phyloP scores from a whole-genome alignment of 768 basidiomycete genomes.

The Serpula lacrymans region DNA sequence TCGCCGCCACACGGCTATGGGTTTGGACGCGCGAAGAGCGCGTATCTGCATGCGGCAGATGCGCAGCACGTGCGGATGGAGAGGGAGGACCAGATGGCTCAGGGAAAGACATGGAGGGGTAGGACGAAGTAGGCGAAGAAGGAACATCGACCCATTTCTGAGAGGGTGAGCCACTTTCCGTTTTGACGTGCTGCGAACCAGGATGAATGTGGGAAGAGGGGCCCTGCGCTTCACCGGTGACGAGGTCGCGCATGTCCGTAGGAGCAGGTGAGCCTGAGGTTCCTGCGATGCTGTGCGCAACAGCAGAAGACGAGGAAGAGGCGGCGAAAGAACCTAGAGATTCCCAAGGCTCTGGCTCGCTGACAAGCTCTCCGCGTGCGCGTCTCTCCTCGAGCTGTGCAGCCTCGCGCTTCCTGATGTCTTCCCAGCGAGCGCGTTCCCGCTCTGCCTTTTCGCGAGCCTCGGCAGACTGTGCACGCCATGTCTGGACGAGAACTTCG shows the following conservation, averaged over 20 bases:
- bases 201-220: slow-evolving; percentile 6
- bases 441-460: slow-evolving; percentile 74
- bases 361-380: slow-evolving; percentile 15
- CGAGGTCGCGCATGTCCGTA: slow-evolving; percentile 38
- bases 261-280: slow-evolving; percentile 32
- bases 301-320: slow-evolving; percentile 13
- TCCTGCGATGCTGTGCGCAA: too few species aligned
- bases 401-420: slow-evolving; percentile 42
- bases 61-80: slow-evolving; percentile 26
- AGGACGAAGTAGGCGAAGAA: slow-evolving; percentile 57
- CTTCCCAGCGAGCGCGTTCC: slow-evolving; percentile 71
- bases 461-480: slow-evolving; percentile 71
- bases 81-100: slow-evolving; percentile 55
- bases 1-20: slow-evolving; percentile 5
- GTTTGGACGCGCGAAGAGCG: slow-evolving; percentile 9
- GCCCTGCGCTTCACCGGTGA: slow-evolving; percentile 38
- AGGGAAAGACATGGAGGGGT: slow-evolving; percentile 78
- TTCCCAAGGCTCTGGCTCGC: slow-evolving; percentile 15
- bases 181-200: slow-evolving; percentile 6
- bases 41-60: slow-evolving; percentile 21
- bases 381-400: slow-evolving; percentile 52
- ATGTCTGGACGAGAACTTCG: slow-evolving; percentile 61
- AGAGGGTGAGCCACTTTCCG: slow-evolving; percentile 27
- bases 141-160: slow-evolving; percentile 77
- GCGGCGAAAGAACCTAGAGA: slow-evolving; percentile 23